Conservation (phyloP, 139 green algal species). For the Axilococcus clingmanii region DNA sequence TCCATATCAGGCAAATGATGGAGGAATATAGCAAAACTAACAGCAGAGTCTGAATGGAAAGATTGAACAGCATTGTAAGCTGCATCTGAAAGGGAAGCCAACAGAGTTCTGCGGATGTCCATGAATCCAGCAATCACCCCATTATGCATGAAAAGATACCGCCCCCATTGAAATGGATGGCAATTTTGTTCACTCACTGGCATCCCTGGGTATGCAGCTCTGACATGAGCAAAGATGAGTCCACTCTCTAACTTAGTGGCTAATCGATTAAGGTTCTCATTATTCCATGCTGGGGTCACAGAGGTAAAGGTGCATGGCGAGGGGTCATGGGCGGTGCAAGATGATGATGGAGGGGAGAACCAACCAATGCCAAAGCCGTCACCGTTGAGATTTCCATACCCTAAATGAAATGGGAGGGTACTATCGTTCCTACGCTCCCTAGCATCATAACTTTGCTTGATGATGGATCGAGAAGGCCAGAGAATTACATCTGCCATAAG, state of each 20-base stretch:
- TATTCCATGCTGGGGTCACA: constrained; percentile 94
- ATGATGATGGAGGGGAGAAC: constrained; percentile 40
- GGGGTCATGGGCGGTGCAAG: constrained; percentile 23
- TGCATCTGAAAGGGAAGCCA: constrained; percentile 67
- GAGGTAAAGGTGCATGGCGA: constrained; percentile 84
- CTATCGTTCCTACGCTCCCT: constrained; percentile 69
- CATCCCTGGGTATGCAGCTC: constrained; percentile 55
- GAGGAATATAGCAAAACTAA: constrained; percentile 88
- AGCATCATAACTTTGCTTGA: constrained; percentile 91
- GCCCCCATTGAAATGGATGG: constrained; percentile 77
- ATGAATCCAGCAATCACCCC: constrained; percentile 82
- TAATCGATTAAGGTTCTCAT: constrained; percentile 86
- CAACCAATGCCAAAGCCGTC: constrained; percentile 91
- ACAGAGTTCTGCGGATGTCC: constrained; percentile 62
- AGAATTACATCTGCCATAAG: constrained; percentile 76
- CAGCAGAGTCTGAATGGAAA: constrained; percentile 88
- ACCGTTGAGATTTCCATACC: constrained; percentile 87
- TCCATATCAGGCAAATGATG: constrained; percentile 69
- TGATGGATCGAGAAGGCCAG: constrained; percentile 77
- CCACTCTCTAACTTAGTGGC: constrained; percentile 81
- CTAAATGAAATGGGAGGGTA: constrained; percentile 57
- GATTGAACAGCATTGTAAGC: constrained; percentile 80
- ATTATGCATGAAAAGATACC: constrained; percentile 98
- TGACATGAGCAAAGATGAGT: constrained; percentile 91
- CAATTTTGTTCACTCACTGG: constrained; percentile 90